Conservation (phyloP, 2,329 filamentous ascomycete species). For the Periconia sp. region DNA sequence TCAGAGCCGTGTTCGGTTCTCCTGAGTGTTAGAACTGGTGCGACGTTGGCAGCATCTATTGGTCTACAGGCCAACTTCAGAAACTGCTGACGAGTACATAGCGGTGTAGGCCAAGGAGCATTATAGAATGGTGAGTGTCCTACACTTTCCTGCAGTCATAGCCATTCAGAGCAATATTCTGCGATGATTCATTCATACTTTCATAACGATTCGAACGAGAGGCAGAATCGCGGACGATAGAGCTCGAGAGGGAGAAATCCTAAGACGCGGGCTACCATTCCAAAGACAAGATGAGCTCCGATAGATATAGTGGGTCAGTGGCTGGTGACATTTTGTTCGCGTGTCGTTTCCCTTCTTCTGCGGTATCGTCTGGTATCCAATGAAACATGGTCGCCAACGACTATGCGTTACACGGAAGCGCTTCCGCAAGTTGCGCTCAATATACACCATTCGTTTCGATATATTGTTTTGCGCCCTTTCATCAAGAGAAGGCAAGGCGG, state of each 20-base stretch:
- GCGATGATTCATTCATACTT: too few species aligned
- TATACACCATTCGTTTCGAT: neutral
- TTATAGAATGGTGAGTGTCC: too few species aligned
- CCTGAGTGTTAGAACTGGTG: too few species aligned
- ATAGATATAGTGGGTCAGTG: slow-evolving; percentile 1
- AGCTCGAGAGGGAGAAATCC: neutral
- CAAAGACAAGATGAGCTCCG: neutral
- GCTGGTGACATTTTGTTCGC: neutral
- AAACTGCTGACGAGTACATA: too few species aligned
- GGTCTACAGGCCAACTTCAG: too few species aligned
- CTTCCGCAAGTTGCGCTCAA: neutral
- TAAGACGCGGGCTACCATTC: neutral
- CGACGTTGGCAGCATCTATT: too few species aligned
- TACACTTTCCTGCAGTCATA: neutral
- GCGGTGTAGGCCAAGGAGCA: too few species aligned
- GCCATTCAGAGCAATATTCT: too few species aligned
- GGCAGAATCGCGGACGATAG: neutral
- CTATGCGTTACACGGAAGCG: neutral
- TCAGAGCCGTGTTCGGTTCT: too few species aligned
- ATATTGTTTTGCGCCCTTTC: neutral
- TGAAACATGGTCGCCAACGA: neutral
- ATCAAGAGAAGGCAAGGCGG: neutral
- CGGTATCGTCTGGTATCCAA: neutral
- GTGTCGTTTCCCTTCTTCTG: neutral
- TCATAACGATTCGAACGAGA: neutral